phyloP scores from a whole-genome alignment of 2,329 filamentous ascomycete species.

The Aspergillus oerlinghausenensis region DNA sequence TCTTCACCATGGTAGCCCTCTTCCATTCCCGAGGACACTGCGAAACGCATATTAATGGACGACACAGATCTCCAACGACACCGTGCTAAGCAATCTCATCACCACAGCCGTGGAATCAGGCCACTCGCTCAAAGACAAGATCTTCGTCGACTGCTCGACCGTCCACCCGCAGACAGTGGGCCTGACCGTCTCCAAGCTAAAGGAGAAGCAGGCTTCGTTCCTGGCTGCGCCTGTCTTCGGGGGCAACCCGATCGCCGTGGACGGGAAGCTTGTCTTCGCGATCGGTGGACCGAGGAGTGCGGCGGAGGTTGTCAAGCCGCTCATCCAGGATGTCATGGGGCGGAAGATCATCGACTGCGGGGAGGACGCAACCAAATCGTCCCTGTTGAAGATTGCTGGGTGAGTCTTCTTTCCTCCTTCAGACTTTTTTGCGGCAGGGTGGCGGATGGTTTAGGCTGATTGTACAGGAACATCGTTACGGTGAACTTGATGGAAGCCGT shows the following conservation, averaged over 20 bases:
- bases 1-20: constrained; percentile 35
- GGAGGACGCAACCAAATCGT: constrained; percentile 40
- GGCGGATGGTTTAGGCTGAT: background rate
- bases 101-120: constrained; percentile 22
- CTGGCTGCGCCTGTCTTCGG: constrained; percentile 43
- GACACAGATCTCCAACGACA: constrained; percentile 33
- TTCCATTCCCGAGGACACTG: background rate
- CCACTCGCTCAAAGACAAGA: constrained; percentile 58
- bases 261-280: constrained; percentile 44
- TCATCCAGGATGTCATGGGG: constrained; percentile 43
- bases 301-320: constrained; percentile 33
- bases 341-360: constrained; percentile 41
- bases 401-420: constrained; percentile 13
- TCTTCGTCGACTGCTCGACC: constrained; percentile 83
- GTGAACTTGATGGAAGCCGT: constrained; percentile 44
- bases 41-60: background rate
- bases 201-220: constrained; percentile 33
- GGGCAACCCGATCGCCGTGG: constrained; percentile 40
- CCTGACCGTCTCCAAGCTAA: constrained; percentile 28
- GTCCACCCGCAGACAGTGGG: constrained; percentile 68
- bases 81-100: constrained; percentile 31
- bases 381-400: constrained; percentile 44
- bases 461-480: constrained; percentile 38
- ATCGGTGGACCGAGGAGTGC: constrained; percentile 36
- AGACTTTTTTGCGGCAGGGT: too few relatives aligned